These are phyloP conservation scores for Oryza glaberrima DNA, from an alignment of 176 grass and related monocot genomes.

Conservation along the genomic window DNA sequence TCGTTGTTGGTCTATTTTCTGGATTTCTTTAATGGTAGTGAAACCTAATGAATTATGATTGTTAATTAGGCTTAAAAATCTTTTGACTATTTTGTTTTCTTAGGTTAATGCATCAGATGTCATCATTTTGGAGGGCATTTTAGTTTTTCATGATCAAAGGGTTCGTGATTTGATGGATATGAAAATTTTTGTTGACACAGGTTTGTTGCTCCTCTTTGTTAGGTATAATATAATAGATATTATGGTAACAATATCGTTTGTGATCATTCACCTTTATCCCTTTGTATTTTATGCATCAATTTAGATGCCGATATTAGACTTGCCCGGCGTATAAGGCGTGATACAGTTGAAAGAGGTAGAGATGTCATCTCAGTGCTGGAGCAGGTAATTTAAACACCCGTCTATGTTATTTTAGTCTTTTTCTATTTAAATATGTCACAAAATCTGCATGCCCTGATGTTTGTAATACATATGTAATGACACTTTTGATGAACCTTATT, in stretches of 20 bases:
- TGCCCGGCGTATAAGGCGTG: constrained; percentile 79
- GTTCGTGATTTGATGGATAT: constrained; percentile 94
- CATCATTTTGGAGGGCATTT: constrained; percentile 94
- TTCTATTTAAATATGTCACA: constrained; percentile 4
- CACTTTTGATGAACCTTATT: constrained; percentile 10
- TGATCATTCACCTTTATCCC: constrained; percentile 12
- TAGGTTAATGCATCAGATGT: constrained; percentile 98
- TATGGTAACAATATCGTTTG: constrained; percentile 16
- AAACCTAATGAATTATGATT: constrained; percentile 18
- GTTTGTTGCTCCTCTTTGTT: constrained; percentile 49
- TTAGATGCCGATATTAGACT: constrained; percentile 92
- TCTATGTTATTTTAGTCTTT: constrained; percentile 1
- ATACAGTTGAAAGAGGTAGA: constrained; percentile 94
- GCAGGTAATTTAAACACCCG: constrained; percentile 62
- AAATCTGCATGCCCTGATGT: constrained; percentile 9
- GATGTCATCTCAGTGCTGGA: constrained; percentile 85
- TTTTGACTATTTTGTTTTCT: constrained; percentile 37
- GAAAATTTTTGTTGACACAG: constrained; percentile 99
- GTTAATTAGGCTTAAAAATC: constrained; percentile 29
- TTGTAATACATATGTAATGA: not conserved
- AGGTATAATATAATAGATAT: not conserved
- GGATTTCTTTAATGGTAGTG: not conserved
- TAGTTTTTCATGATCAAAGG: constrained; percentile 88
- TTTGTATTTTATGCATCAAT: constrained; percentile 28
- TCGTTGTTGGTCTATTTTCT: constrained; percentile 13